Evolutionary conservation across 2,329 filamentous ascomycete species (phyloP).

Genomic region (Nemania serpens): DNA sequence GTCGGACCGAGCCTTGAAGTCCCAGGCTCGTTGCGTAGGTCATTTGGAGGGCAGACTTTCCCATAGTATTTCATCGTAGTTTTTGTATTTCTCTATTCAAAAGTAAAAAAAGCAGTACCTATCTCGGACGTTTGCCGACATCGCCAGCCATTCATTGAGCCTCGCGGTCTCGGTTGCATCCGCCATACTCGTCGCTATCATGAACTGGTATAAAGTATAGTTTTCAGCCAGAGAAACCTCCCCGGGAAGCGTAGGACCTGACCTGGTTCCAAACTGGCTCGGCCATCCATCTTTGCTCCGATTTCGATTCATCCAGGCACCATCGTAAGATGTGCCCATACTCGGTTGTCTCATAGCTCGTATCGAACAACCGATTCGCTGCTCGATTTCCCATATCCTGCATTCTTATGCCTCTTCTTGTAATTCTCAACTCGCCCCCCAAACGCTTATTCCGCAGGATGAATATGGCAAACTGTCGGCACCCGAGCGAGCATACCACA

Average conservation of each 20-base stretch:
- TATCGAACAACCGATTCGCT: background rate
- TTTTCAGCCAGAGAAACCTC: background rate
- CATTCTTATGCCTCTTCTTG: background rate
- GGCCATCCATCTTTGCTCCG: background rate
- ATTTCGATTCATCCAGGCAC: background rate
- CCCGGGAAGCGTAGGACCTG: background rate
- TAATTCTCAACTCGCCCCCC: background rate
- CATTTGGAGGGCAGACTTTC: too few relatives aligned
- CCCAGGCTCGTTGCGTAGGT: too few relatives aligned
- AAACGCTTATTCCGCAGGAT: background rate
- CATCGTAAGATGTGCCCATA: background rate
- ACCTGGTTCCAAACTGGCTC: background rate
- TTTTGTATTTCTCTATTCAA: constrained; percentile 20
- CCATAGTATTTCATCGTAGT: too few relatives aligned
- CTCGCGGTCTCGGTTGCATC: background rate
- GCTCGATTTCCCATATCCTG: background rate
- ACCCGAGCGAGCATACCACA: background rate
- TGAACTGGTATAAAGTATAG: background rate
- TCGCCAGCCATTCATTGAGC: background rate
- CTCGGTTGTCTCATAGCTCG: background rate
- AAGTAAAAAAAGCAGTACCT: constrained; percentile 3
- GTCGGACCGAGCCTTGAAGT: too few relatives aligned
- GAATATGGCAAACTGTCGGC: background rate
- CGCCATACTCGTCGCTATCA: background rate
- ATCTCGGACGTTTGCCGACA: background rate